A percentile compares a stretch with the other conserved stretches of the same genome.
Conservation (phyloP, 306 rosid genomes). For the Corylus avellana region DNA sequence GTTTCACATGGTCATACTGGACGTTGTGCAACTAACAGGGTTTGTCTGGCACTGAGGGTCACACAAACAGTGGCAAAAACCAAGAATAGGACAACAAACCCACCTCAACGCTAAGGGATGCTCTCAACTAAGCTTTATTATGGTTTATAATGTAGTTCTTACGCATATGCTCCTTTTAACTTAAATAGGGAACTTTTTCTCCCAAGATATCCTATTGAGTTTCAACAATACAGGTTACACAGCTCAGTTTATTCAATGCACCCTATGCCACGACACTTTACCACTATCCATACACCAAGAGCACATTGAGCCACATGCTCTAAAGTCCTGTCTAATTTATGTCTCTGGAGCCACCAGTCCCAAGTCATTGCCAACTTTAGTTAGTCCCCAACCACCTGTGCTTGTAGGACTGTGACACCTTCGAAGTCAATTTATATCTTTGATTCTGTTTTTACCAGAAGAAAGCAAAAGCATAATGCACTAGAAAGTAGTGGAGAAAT, state of each 20-base stretch:
- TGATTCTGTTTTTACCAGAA: too few species aligned
- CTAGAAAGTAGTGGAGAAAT: not conserved
- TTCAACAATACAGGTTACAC: not conserved
- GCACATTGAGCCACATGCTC: too few species aligned
- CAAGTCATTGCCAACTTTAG: not conserved
- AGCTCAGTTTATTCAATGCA: not conserved
- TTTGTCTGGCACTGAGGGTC: not conserved
- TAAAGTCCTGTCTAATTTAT: not conserved
- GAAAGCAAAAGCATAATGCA: too few species aligned
- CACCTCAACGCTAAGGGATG: not conserved
- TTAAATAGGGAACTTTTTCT: not conserved
- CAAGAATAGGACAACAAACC: not conserved
- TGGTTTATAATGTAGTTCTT: not conserved
- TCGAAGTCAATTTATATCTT: not conserved
- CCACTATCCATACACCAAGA: not conserved
- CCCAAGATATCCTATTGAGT: not conserved
- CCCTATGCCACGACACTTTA: not conserved
- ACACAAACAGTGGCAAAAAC: not conserved
- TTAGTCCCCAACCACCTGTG: not conserved
- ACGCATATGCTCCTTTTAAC: not conserved
- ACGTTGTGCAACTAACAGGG: not conserved
- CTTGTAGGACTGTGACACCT: not conserved
- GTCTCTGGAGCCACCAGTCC: not conserved
- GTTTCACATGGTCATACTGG: not conserved
- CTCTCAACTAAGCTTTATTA: constrained; percentile 3